These are phyloP conservation scores for Mycosarcoma maydis DNA, from an alignment of 1,284 basidiomycete genomes.

Conservation along the genomic window DNA sequence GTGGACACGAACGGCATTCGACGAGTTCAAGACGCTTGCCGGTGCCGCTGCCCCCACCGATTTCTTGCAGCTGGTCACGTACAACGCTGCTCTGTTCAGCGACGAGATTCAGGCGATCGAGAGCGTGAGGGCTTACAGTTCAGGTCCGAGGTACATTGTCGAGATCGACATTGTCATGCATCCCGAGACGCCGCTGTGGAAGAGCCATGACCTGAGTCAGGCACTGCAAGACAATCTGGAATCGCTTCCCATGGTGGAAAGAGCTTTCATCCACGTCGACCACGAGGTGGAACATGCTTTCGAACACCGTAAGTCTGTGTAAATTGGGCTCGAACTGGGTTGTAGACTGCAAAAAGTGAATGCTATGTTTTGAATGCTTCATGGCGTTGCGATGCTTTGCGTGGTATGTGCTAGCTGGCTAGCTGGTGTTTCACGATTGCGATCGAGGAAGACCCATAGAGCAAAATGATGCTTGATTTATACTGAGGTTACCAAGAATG, in stretches of 20 bases:
- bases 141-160: slow-evolving; percentile 81
- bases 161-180: slow-evolving; percentile 95
- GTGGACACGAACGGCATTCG: slow-evolving; percentile 71
- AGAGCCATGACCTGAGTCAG: slow-evolving; percentile 91
- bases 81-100: slow-evolving; percentile 77
- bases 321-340: background rate
- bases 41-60: slow-evolving; percentile 90
- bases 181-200: slow-evolving; percentile 85
- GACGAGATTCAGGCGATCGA: slow-evolving; percentile 86
- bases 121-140: slow-evolving; percentile 70
- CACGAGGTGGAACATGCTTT: slow-evolving; percentile 57
- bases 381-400: too few relatives aligned
- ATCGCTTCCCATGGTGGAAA: slow-evolving; percentile 84
- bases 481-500: slow-evolving; percentile 25
- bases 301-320: slow-evolving; percentile 51
- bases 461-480: too few relatives aligned
- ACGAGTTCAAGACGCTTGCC: slow-evolving; percentile 85
- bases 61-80: slow-evolving; percentile 88
- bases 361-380: too few relatives aligned
- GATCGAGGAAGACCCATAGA: too few relatives aligned
- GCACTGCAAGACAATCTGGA: slow-evolving; percentile 94
- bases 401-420: too few relatives aligned
- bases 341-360: too few relatives aligned
- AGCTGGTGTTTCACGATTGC: too few relatives aligned
- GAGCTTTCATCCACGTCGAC: slow-evolving; percentile 59